These are phyloP conservation scores for Zanthoxylum bungeanum DNA, from an alignment of 345 rosid genomes.

Conservation along the genomic window DNA sequence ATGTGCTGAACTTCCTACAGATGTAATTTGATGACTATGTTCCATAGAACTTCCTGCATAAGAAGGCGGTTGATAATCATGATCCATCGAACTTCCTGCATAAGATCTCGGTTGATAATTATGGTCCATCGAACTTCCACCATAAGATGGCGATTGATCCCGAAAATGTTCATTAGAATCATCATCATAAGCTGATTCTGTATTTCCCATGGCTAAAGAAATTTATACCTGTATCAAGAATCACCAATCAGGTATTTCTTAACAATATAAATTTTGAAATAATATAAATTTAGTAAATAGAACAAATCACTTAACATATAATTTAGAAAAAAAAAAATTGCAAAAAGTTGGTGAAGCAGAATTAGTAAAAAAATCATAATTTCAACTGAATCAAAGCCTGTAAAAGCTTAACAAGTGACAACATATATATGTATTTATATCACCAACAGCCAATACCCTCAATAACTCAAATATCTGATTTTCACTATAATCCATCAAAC, in stretches of 20 bases:
- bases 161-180: constrained; percentile 19
- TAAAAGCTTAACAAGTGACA: neutral
- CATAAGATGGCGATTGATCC: constrained; percentile 21
- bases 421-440: neutral
- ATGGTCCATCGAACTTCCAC: constrained; percentile 30
- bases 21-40: neutral
- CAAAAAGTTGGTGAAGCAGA: neutral
- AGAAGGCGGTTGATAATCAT: constrained; percentile 23
- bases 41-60: constrained; percentile 24
- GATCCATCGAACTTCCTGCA: constrained; percentile 22
- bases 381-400: neutral
- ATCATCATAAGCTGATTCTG: constrained; percentile 28
- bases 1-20: neutral
- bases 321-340: neutral
- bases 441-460: neutral
- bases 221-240: constrained; percentile 12
- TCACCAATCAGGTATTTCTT: neutral
- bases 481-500: neutral
- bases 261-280: neutral
- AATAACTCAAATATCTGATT: neutral
- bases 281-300: neutral
- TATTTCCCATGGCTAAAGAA: constrained; percentile 33
- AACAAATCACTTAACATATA: no score
- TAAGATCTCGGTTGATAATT: constrained; percentile 23
- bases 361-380: neutral